phyloP scores from a whole-genome alignment of 805 yeast genomes.

The Wickerhamiella lipophila region DNA sequence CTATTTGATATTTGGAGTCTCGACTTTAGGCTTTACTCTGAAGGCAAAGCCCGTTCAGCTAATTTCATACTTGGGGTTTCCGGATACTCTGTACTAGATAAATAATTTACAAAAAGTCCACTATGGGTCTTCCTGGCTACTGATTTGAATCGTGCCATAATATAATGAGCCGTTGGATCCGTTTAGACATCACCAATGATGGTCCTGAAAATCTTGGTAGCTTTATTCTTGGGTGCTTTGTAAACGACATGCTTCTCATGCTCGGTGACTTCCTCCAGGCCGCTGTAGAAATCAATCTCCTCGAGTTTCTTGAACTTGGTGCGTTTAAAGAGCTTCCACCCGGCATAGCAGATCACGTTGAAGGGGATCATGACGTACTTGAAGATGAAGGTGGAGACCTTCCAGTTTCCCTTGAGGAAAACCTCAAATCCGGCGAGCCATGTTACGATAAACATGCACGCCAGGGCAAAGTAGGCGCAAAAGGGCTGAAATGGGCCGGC shows the following conservation, averaged over 20 bases:
- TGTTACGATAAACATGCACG: constrained; percentile 39
- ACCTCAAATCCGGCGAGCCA: constrained; percentile 57
- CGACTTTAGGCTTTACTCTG: no score
- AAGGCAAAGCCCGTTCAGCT: no score
- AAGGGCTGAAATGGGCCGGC: constrained; percentile 50
- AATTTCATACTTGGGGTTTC: no score
- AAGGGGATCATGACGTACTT: constrained; percentile 61
- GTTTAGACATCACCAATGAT: constrained; percentile 18
- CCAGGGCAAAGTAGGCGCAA: constrained; percentile 38
- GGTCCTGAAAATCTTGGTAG: constrained; percentile 35
- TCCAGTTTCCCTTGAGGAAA: constrained; percentile 57
- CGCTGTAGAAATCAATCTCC: constrained; percentile 43
- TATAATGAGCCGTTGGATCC: neutral
- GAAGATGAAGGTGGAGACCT: constrained; percentile 47
- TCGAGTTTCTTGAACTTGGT: constrained; percentile 35
- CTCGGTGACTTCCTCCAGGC: constrained; percentile 44
- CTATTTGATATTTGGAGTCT: no score
- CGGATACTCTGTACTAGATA: no score
- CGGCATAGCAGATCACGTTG: constrained; percentile 35
- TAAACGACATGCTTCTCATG: constrained; percentile 33
- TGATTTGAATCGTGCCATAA: no score
- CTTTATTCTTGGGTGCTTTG: constrained; percentile 35
- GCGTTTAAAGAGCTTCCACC: constrained; percentile 42
- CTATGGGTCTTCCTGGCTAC: neutral
- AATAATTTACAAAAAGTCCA: neutral